A percentile compares a stretch with the other conserved stretches of the same genome.
These are phyloP conservation scores for Sicyos edulis DNA, from an alignment of 306 rosid species.

Conservation along the genomic window DNA sequence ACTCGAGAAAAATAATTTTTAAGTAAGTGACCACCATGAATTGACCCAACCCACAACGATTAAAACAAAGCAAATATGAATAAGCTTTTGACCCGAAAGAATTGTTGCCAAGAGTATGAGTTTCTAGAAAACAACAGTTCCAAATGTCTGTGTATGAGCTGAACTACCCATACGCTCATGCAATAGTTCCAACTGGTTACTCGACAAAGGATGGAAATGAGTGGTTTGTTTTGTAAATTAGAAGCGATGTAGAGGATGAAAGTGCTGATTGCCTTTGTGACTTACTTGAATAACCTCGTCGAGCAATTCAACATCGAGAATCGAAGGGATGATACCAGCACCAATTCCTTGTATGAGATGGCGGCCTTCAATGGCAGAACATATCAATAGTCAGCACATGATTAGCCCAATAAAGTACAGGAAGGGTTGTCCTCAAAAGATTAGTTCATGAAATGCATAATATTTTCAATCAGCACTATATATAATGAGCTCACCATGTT, in stretches of 20 bases:
- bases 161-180: too few relatives aligned
- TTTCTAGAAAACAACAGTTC: neutral
- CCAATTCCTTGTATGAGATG: constrained; percentile 81
- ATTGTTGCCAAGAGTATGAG: neutral
- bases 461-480: neutral
- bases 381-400: neutral
- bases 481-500: constrained; percentile 41
- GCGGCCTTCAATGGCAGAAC: constrained; percentile 35
- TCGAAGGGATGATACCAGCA: constrained; percentile 44
- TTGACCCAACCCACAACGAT: too few relatives aligned
- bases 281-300: constrained; percentile 69
- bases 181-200: too few relatives aligned
- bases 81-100: neutral
- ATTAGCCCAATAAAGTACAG: neutral
- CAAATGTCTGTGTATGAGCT: neutral
- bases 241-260: neutral
- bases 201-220: neutral
- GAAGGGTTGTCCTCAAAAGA: neutral
- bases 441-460: neutral
- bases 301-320: constrained; percentile 49
- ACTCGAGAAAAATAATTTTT: too few relatives aligned
- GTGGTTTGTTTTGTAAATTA: neutral
- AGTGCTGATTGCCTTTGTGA: neutral
- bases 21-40: too few relatives aligned
- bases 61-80: neutral